phyloP scores from a whole-genome alignment of 1,284 basidiomycete species.

The Veloboletus limbatus region DNA sequence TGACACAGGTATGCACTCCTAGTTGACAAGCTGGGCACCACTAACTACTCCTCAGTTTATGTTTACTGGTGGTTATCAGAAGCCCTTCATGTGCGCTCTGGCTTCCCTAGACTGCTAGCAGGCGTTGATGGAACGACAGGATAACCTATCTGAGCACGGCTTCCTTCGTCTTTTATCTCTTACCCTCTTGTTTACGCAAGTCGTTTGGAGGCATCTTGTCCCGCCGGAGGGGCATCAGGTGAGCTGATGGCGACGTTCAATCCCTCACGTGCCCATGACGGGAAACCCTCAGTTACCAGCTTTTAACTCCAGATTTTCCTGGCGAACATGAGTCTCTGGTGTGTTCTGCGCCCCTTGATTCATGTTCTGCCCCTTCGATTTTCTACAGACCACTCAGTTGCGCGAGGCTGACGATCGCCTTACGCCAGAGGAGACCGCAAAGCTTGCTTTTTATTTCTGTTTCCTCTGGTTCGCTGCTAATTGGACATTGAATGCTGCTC shows the following conservation, averaged over 20 bases:
- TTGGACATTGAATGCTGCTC: constrained; percentile 80
- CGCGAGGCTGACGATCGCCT: constrained; percentile 42
- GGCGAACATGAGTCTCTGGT: constrained; percentile 19
- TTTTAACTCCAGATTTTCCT: constrained; percentile 18
- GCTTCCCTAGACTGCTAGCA: background rate
- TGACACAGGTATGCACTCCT: constrained; percentile 61
- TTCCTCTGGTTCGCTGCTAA: constrained; percentile 91
- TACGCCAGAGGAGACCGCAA: constrained; percentile 68
- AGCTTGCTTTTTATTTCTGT: constrained; percentile 76
- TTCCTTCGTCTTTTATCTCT: constrained; percentile 85
- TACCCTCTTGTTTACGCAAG: constrained; percentile 61
- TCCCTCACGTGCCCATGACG: background rate
- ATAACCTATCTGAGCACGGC: constrained; percentile 89
- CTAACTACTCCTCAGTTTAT: constrained; percentile 47
- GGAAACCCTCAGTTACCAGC: constrained; percentile 25
- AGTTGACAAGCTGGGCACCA: constrained; percentile 1
- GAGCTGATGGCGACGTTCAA: constrained; percentile 1
- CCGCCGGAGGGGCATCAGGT: constrained; percentile 13
- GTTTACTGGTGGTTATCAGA: constrained; percentile 68
- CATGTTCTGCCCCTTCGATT: background rate
- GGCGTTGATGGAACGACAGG: constrained; percentile 36
- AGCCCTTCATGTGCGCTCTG: constrained; percentile 73
- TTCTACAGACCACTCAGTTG: constrained; percentile 11
- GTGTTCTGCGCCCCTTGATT: background rate
- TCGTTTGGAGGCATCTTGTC: constrained; percentile 27